phyloP scores from a whole-genome alignment of 768 basidiomycete species.

The Agaricus subrufescens region DNA sequence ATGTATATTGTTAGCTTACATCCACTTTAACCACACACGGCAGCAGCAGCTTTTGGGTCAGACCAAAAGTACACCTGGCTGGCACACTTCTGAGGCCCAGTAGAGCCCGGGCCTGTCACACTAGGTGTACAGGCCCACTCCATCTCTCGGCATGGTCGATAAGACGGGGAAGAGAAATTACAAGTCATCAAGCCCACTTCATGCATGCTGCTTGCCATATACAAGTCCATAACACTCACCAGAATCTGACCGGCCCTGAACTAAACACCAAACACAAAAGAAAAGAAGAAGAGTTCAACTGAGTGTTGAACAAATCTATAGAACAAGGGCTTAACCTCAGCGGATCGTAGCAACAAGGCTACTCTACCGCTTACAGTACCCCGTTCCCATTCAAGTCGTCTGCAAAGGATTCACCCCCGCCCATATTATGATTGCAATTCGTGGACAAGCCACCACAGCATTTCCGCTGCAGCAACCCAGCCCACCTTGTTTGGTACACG shows the following conservation, averaged over 20 bases:
- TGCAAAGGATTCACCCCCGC: slow-evolving; percentile 76
- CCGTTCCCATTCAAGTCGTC: slow-evolving; percentile 73
- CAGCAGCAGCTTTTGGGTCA: too few relatives aligned
- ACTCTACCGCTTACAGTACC: slow-evolving; percentile 76
- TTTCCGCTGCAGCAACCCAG: slow-evolving; percentile 49
- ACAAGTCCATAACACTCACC: too few relatives aligned
- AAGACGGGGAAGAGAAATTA: too few relatives aligned
- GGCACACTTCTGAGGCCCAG: background rate
- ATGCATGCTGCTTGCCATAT: too few relatives aligned
- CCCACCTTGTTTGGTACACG: slow-evolving; percentile 62
- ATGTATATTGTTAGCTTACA: too few relatives aligned
- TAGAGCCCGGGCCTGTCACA: background rate
- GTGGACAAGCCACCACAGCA: slow-evolving; percentile 43
- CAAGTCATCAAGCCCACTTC: too few relatives aligned
- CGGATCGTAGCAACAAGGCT: slow-evolving; percentile 76
- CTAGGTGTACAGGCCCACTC: background rate
- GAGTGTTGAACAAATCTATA: slow-evolving; percentile 35
- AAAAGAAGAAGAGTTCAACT: slow-evolving; percentile 38
- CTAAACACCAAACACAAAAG: background rate
- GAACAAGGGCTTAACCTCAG: slow-evolving; percentile 73
- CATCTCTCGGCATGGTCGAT: background rate
- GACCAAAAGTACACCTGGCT: too few relatives aligned
- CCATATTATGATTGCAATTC: slow-evolving; percentile 65
- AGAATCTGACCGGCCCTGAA: background rate
- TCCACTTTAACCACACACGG: too few relatives aligned